Base-by-base conservation (phyloP, 208 protist genomes). In the Acanthamoeba castellanii region DNA sequence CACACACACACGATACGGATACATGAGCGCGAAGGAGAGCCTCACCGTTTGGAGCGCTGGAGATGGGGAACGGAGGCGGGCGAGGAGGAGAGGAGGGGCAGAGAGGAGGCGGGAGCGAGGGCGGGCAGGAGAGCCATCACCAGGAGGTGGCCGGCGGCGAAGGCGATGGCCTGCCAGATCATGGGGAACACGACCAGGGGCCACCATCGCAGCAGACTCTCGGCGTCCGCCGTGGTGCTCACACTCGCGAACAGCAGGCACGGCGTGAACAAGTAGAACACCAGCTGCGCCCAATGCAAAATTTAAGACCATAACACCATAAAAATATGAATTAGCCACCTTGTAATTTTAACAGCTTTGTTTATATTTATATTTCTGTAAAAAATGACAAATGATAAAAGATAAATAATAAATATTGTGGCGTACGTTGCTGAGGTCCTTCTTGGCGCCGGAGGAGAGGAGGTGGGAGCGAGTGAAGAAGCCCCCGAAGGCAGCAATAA, bases 361-460 rank as follows among this genome's bases (percentile, higher is more conserved):
- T n/a, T 37, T 37, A 74, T 34, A 13, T 22, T 34, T 22, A n/a
- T 13, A 74, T 37, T 22, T 34, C 66, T 5, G 16, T 37, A 74
- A n/a, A 37, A 27, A 64, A 64, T 16, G 20, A 64, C 2, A 22
- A 16, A 25, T 64, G 13, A 34, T 22, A 27, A 70, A 6, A 2
- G 6, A 78, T 8, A 25, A 25, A 2, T 34, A 22, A 22, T 4
- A 61, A 61, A 61, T 8, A 22, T 4, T 3, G 27, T 13, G 59
- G 42, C n/a, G 45, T 91, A 91, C 84, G 45, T 72, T 70, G 84
- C 84, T 91, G 84, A 91, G 50, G 59, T 91, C 52, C 42, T 91
- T 57, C 32, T 68, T 57, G 27, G 59, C 84, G 22, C 7, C 8
- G 22, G 84, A 27, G 7, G 55, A 50, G 13, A 91, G 22, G 32